Evolutionary conservation across 2,329 filamentous ascomycete genomes (phyloP), one percentile per base, ranked within the genome.

Genomic region (Sarocladium strictum): DNA sequence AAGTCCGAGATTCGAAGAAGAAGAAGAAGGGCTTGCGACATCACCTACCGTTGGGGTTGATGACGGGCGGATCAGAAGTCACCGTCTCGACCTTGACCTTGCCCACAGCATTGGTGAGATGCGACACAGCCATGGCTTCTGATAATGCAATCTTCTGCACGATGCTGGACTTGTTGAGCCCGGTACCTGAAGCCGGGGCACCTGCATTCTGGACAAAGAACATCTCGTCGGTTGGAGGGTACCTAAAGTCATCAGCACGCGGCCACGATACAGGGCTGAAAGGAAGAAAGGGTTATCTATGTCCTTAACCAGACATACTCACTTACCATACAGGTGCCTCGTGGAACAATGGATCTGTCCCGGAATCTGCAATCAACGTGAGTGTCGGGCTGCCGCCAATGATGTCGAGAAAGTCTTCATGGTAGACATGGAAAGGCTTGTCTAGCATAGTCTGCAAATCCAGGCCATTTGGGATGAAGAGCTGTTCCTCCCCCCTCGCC

Each of bases 201-300:
- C 78, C 78, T 0, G 78, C 77, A 41, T 77, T 79, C 54, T 81
- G 77, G 0, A 73, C 76, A 38, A 81, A 81, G 59, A 81, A 80
- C 38, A 80, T 67, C 56, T 80, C 77, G 19, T 80, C 73, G 0
- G 74, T 79, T 0, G 70, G 70, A 17, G 62, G 66, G 23, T 71
- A 75, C 61, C 63, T 65, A 1, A 17, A 0, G 2, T 9, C 4
- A 23, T 49, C 23, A 23, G 21, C 9, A n/a, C n/a, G n/a, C n/a
- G n/a, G n/a, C n/a, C n/a, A n/a, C n/a, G n/a, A n/a, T n/a, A n/a
- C n/a, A n/a, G n/a, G n/a, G n/a, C n/a, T n/a, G n/a, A n/a, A n/a
- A n/a, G n/a, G n/a, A n/a, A n/a, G n/a, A n/a, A n/a, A n/a, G n/a
- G n/a, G n/a, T n/a, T n/a, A n/a, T n/a, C n/a, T n/a, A n/a, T n/a